Conservation (phyloP, 371 early-diverging fungal genomes). For the Mucor sp. region DNA sequence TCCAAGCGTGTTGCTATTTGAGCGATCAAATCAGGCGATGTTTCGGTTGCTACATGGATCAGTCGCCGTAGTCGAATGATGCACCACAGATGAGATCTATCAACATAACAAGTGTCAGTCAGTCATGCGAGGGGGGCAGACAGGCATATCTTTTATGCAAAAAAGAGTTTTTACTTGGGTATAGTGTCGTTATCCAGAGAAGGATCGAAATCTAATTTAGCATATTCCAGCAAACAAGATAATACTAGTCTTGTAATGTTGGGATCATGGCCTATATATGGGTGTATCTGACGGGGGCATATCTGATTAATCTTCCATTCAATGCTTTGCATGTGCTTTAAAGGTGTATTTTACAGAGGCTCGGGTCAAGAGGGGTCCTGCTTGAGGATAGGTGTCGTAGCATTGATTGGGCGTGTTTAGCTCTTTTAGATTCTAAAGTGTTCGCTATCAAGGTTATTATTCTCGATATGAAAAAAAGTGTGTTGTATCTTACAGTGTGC, state of each 20-base stretch:
- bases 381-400: conserved; percentile 12
- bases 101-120: neutral
- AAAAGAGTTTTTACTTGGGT: neutral
- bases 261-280: conserved; percentile 6
- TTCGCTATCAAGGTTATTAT: neutral
- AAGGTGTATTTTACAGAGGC: conserved; percentile 15
- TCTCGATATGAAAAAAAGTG: too few species aligned
- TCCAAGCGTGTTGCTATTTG: neutral
- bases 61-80: conserved; percentile 16
- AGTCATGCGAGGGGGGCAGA: neutral
- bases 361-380: conserved; percentile 5
- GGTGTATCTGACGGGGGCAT: conserved; percentile 11
- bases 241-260: conserved; percentile 6
- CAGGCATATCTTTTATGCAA: neutral
- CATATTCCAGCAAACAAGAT: conserved; percentile 14
- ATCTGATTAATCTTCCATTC: neutral
- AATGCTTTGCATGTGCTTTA: neutral
- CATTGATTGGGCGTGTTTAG: conserved; percentile 1
- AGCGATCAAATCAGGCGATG: neutral
- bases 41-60: neutral
- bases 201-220: conserved; percentile 10
- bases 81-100: conserved; percentile 21
- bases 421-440: conserved; percentile 13
- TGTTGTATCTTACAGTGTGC: neutral
- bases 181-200: neutral